phyloP scores from a whole-genome alignment of 2,329 filamentous ascomycete genomes.

The Botrytis fragariae region DNA sequence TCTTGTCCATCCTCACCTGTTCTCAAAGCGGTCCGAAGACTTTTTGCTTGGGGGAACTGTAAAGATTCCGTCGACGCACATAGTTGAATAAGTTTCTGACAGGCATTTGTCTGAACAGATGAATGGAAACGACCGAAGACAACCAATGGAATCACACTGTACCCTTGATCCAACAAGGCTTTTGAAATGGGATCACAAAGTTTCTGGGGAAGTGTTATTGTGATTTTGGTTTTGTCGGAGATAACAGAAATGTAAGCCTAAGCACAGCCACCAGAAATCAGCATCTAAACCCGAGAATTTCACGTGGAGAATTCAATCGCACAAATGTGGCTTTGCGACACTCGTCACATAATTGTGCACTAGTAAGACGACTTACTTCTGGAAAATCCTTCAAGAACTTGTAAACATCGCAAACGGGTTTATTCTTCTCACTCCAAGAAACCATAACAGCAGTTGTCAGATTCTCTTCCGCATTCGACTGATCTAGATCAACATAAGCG shows the following conservation, averaged over 20 bases:
- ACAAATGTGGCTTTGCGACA: neutral
- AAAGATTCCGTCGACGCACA: neutral
- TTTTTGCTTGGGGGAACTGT: neutral
- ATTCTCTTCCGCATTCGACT: neutral
- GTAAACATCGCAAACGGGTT: neutral
- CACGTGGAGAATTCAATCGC: neutral
- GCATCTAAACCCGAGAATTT: neutral
- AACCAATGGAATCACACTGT: neutral
- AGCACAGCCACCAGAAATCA: neutral
- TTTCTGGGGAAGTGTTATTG: neutral
- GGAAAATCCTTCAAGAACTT: neutral
- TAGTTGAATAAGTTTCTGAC: neutral
- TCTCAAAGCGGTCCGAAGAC: neutral
- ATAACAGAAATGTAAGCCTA: neutral
- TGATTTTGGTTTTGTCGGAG: neutral
- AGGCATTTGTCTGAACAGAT: neutral
- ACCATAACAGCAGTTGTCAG: neutral
- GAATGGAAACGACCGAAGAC: neutral
- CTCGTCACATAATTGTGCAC: neutral
- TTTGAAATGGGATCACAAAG: neutral
- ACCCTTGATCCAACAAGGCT: neutral
- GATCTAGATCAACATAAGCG: slow-evolving; percentile 29
- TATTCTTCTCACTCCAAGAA: neutral
- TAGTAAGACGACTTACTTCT: neutral
- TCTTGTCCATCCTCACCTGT: neutral